Base-by-base conservation (phyloP, 306 rosid genomes). In the Quillaja saponaria region DNA sequence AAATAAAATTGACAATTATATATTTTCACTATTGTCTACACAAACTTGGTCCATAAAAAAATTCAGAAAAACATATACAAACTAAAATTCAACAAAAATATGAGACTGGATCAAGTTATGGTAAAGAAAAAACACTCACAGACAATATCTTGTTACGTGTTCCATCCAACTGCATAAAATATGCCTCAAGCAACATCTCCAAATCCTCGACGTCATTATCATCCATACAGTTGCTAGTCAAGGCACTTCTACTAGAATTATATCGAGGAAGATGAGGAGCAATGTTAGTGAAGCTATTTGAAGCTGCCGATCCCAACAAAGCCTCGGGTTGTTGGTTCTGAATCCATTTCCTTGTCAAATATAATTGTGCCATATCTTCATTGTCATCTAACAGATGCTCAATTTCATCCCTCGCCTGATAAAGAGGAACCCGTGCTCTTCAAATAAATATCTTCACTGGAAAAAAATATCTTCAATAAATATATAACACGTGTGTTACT, bases 171-270 rank as follows among this genome's bases (percentile, higher is more conserved):
- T 94, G 97, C 91, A 94, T 89, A 76, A 94, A 94, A 71, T 94
- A 94, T 40, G 97, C 99, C 81, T 94, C 99, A 31, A 94, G 97
- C 86, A 94, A 73, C 99, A 94, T 94, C 78, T 94, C 97, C 63
- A 89, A 79, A 77, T 94, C 99, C 79, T 94, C 99, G 28, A 94
- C 97, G 20, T 85, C 95, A 45, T 80, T 78, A 61, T 83, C 89
- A 69, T 80, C 84, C 74, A 19, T 68, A 40, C 61, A 65, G 66
- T 74, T 83, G 78, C 91, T 85, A 50, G 87, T 78, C 45, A 75
- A 74, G 73, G 85, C 87, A 12, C 96, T 92, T 71, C 80, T 83
- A 41, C 37, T 67, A 67, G 95, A 92, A 72, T 82, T 40, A 66
- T 74, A 68, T 40, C 82, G 90, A 25, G 45, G 91, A 55, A 91